Evolutionary conservation across 2,329 filamentous ascomycete species (phyloP).

Genomic region (Hyphodiscus sp.): DNA sequence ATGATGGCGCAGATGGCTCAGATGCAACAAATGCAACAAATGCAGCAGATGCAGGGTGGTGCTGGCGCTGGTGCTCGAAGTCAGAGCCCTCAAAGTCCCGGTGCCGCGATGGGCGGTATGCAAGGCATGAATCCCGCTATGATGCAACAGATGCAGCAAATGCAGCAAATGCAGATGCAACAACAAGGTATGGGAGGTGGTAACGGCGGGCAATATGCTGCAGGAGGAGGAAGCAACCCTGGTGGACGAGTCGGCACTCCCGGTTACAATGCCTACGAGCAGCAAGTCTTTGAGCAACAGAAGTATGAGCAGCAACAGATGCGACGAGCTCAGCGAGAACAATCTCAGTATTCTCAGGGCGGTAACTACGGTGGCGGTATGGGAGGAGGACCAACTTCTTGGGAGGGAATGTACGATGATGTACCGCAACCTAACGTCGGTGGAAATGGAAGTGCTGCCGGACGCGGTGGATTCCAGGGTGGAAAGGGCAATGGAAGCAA

Average conservation of each 20-base stretch:
- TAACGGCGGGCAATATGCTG: slow-evolving; percentile 26
- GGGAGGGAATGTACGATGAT: slow-evolving; percentile 98
- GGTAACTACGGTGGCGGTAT: slow-evolving; percentile 42
- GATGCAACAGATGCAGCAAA: slow-evolving; percentile 48
- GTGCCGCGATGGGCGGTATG: slow-evolving; percentile 26
- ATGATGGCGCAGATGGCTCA: slow-evolving; percentile 74
- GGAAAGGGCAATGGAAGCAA: slow-evolving; percentile 23
- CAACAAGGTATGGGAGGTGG: slow-evolving; percentile 31
- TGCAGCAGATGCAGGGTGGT: slow-evolving; percentile 40
- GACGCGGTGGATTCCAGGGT: slow-evolving; percentile 30
- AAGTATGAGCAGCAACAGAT: slow-evolving; percentile 66
- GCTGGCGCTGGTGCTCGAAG: slow-evolving; percentile 22
- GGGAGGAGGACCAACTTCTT: slow-evolving; percentile 68
- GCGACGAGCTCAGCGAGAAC: slow-evolving; percentile 37
- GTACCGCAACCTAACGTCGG: slow-evolving; percentile 70
- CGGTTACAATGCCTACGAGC: slow-evolving; percentile 54
- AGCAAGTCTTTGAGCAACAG: slow-evolving; percentile 69
- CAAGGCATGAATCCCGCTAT: slow-evolving; percentile 36
- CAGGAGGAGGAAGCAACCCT: slow-evolving; percentile 34
- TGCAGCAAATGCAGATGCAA: slow-evolving; percentile 45
- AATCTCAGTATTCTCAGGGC: slow-evolving; percentile 26
- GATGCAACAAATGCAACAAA: slow-evolving; percentile 63
- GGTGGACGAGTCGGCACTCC: slow-evolving; percentile 36
- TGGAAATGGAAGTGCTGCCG: slow-evolving; percentile 30
- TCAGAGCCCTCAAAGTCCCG: slow-evolving; percentile 29